Base-by-base conservation (phyloP, 2,329 filamentous ascomycete species). In the Aspergillus piperis region DNA sequence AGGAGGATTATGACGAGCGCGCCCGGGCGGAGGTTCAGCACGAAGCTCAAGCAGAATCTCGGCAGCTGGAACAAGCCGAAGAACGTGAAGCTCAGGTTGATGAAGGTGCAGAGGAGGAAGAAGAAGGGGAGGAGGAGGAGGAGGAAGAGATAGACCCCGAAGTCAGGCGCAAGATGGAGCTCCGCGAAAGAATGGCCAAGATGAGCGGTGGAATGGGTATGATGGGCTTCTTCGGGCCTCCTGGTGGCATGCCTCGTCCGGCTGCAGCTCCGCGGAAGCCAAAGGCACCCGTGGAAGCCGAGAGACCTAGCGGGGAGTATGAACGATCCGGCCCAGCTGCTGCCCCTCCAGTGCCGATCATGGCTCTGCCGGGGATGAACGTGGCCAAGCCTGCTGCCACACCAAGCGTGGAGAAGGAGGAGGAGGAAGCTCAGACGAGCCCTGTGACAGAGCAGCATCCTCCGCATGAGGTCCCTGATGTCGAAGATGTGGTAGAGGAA, bases 201-300 rank as follows among this genome's bases (percentile, higher is more conserved):
- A 95, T 99, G 90, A 96, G 94, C 67, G 94, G 94, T 58, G 94
- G 94, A 21, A 96, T 96, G 91, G 92, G 92, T 50, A 96, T 98
- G 89, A 88, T 92, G 73, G 91, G 92, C 69, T 95, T 98, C 88
- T 96, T 96, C 75, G 91, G 91, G 17, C 84, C 85, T 19, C 86
- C 88, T 38, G 85, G 84, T 39, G 87, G 75, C 30, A 84, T 89
- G 78, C 80, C 83, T 61, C 78, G 77, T 73, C 62, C 70, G 66
- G 65, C 71, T 56, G 57, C 61, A 36, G 62, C 60, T 44, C 48
- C 79, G 53, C 81, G 81, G 65, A 86, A 84, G 70, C 80, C 82
- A 39, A 83, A 81, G 68, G 66, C 81, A 30, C 66, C 76, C 39
- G 66, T 63, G 11, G 73, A 79, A 61, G 64, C 69, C 41, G 76